These are phyloP conservation scores for Euphorbia pulcherrima DNA, from an alignment of 345 rosid genomes.

Conservation along the genomic window DNA sequence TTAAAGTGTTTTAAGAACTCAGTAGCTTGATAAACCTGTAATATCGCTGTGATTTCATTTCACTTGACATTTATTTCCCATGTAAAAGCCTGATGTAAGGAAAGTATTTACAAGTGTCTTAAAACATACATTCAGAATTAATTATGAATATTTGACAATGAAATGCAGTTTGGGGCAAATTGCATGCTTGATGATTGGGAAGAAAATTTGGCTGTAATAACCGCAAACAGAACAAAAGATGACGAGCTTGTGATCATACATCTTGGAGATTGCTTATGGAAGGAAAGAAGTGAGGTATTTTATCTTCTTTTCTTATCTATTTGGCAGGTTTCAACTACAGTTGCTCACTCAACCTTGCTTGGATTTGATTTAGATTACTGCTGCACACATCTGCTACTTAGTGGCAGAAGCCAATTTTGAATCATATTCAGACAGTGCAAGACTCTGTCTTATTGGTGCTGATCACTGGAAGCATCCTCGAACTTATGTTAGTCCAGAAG, in stretches of 20 bases:
- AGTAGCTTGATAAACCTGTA: too few species aligned
- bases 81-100: too few species aligned
- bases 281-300: conserved; percentile 89
- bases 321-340: conserved; percentile 8
- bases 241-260: conserved; percentile 94
- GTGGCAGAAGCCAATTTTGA: conserved; percentile 82
- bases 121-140: not conserved
- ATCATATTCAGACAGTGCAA: conserved; percentile 70
- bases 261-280: conserved; percentile 98
- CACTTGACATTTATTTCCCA: too few species aligned
- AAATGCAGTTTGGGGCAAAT: conserved; percentile 52
- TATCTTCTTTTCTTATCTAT: conserved; percentile 16
- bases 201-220: conserved; percentile 89
- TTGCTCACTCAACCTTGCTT: conserved; percentile 26
- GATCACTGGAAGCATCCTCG: conserved; percentile 85
- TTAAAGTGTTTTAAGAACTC: not conserved
- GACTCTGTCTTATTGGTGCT: conserved; percentile 75
- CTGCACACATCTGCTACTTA: conserved; percentile 79
- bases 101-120: not conserved
- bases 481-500: conserved; percentile 71
- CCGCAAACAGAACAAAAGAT: conserved; percentile 94
- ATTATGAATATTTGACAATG: conserved; percentile 16
- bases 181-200: conserved; percentile 98
- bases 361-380: conserved; percentile 50
- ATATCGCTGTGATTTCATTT: too few species aligned